Base-by-base conservation (phyloP, 768 basidiomycete species). In the Peribolospora kevripleyi region DNA sequence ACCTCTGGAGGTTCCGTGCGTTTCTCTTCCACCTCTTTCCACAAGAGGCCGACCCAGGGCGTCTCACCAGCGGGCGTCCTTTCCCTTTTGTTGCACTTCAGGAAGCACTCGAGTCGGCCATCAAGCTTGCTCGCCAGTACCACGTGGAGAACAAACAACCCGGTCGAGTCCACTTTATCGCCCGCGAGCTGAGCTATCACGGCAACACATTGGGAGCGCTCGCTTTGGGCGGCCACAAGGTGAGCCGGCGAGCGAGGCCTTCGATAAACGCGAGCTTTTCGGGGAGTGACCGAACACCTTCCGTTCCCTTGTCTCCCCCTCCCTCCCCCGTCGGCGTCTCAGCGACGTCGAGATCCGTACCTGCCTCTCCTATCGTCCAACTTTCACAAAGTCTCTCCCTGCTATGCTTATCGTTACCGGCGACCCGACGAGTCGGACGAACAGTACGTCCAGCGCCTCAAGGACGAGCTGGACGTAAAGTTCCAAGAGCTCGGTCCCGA, bases 191-290 rank as follows among this genome's bases (percentile, higher is more conserved):
- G 11, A 55, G 53, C 25, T 62, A 64, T 47, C 63, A 64, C 52
- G 63, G 63, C n/a, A 64, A 62, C 50, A 61, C 58, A 2, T 48
- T 62, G 6, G 60, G 57, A 5, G 54, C 53, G 25, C 68, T 87
- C 25, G 75, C 80, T 11, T 69, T 85, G 14, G 76, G 76, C 3
- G 70, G 76, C 59, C 79, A 86, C 61, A 25, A 25, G 25, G 25
- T 25, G 25, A 25, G 25, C 40, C 6, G 42, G 36, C 36, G 7
- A 25, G 43, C 42, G 41, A 5, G 7, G 5, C 13, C 5, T 49
- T 14, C 42, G 7, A 7, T 37, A 48, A 11, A 39, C 54, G 13
- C 8, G 48, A 37, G 37, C 38, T 36, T 8, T 43, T 40, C 50
- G 9, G 25, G 56, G 54, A 39, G 51, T 37, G 58, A 55, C 38